Conservation (phyloP, 2,329 filamentous ascomycete species). For the Rutstroemia sydowiana region DNA sequence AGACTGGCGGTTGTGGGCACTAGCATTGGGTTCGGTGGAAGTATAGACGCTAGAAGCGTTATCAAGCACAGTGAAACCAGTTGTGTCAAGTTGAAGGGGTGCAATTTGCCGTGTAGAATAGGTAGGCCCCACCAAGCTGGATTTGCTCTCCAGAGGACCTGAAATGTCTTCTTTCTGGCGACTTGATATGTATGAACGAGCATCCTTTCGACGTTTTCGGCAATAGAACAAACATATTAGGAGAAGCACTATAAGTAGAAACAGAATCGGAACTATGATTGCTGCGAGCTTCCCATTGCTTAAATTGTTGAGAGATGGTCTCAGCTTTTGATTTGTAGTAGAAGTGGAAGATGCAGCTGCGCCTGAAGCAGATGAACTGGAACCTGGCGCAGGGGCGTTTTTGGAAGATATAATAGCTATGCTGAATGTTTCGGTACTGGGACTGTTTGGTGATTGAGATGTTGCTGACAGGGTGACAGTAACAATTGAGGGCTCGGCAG, state of each 20-base stretch:
- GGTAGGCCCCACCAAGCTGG: slow-evolving; percentile 12
- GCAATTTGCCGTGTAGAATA: slow-evolving; percentile 12
- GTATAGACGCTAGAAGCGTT: slow-evolving; percentile 4
- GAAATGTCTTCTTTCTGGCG: slow-evolving; percentile 22
- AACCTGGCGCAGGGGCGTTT: background rate
- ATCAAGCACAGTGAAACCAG: slow-evolving; percentile 15
- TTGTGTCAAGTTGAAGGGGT: slow-evolving; percentile 21
- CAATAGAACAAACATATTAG: slow-evolving; percentile 18
- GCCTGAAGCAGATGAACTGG: slow-evolving; percentile 6
- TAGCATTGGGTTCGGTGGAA: background rate
- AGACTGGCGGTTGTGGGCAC: slow-evolving; percentile 1
- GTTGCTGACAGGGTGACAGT: slow-evolving; percentile 21
- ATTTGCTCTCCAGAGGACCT: slow-evolving; percentile 16
- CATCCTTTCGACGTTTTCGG: slow-evolving; percentile 11
- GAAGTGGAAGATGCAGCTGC: slow-evolving; percentile 3
- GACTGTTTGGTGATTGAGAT: slow-evolving; percentile 15
- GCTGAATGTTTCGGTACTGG: slow-evolving; percentile 18
- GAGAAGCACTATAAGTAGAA: slow-evolving; percentile 16
- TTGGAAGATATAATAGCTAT: slow-evolving; percentile 12
- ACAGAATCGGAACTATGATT: slow-evolving; percentile 19
- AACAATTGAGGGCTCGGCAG: slow-evolving; percentile 11
- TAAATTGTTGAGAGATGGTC: slow-evolving; percentile 1
- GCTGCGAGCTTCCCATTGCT: slow-evolving; percentile 19
- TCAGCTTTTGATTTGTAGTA: background rate
- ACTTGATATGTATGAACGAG: slow-evolving; percentile 7